Evolutionary conservation across 73 alveolate species (phyloP).

Genomic region (Effrenium voratum): DNA sequence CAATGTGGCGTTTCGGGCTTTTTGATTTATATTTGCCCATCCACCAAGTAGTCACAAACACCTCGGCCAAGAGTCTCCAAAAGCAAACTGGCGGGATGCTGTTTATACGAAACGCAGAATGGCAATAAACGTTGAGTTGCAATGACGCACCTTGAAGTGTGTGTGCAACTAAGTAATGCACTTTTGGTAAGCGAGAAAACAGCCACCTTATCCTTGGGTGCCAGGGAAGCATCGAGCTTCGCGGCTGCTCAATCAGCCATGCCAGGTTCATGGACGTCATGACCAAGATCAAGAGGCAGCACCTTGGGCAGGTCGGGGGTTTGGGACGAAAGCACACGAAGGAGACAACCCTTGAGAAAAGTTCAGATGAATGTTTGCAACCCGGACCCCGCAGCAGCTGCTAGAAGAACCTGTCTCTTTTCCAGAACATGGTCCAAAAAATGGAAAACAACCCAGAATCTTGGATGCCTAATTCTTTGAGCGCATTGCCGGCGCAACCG

Average conservation of each 20-base stretch:
- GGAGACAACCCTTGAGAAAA: background rate
- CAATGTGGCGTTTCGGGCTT: constrained; percentile 10
- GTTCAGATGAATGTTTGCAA: background rate
- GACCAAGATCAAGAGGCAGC: background rate
- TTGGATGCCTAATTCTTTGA: background rate
- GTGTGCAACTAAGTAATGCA: too few relatives aligned
- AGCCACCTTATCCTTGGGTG: background rate
- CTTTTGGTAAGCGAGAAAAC: too few relatives aligned
- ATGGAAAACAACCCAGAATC: background rate
- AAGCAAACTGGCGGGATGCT: too few relatives aligned
- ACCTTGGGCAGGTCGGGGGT: too few relatives aligned
- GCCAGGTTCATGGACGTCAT: background rate
- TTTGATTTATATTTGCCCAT: background rate
- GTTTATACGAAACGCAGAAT: too few relatives aligned
- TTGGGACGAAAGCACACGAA: too few relatives aligned
- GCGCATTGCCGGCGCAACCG: background rate
- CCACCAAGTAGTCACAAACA: constrained; percentile 4
- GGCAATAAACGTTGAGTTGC: too few relatives aligned
- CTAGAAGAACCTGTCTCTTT: background rate
- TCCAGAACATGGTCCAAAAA: background rate
- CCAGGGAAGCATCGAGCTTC: background rate
- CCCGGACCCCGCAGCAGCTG: background rate
- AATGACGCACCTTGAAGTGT: too few relatives aligned
- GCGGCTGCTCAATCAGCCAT: background rate
- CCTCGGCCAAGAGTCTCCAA: background rate